These are phyloP conservation scores for Talaromyces trachyspermus DNA, from an alignment of 495 filamentous ascomycete genomes.

Conservation along the genomic window DNA sequence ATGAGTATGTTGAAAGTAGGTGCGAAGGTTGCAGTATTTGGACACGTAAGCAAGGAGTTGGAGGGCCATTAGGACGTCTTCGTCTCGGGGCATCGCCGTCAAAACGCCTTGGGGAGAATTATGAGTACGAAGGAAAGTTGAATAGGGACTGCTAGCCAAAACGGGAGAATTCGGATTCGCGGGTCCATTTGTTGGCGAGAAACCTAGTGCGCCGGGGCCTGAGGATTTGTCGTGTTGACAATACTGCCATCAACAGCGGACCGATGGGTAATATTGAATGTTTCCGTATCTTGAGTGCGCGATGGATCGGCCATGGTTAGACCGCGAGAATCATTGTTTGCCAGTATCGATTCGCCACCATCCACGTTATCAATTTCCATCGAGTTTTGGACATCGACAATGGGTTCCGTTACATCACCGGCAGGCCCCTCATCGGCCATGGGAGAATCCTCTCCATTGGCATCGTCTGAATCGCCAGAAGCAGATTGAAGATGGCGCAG, in stretches of 20 bases:
- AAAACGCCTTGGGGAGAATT: constrained; percentile 62
- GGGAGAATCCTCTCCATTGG: constrained; percentile 63
- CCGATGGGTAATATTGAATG: constrained; percentile 94
- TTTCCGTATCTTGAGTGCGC: constrained; percentile 74
- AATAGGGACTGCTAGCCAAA: constrained; percentile 59
- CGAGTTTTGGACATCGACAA: constrained; percentile 67
- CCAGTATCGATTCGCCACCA: constrained; percentile 64
- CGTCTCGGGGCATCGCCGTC: constrained; percentile 87
- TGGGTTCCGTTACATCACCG: constrained; percentile 65
- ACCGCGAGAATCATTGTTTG: constrained; percentile 63
- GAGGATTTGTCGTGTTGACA: constrained; percentile 54
- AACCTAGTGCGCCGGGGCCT: constrained; percentile 54
- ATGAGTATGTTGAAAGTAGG: constrained; percentile 92
- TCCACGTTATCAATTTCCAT: constrained; percentile 79
- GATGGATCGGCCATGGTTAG: constrained; percentile 71
- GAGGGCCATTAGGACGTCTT: constrained; percentile 97
- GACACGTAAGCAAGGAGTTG: constrained; percentile 96
- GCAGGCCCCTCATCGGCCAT: constrained; percentile 61
- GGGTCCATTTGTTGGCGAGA: constrained; percentile 70
- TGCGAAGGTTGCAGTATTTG: constrained; percentile 93
- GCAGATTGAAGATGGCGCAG: constrained; percentile 83
- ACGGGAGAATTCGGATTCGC: constrained; percentile 65
- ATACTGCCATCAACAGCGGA: constrained; percentile 82
- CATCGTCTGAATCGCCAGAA: constrained; percentile 81
- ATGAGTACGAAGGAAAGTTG: constrained; percentile 69